Evolutionary conservation across 495 filamentous ascomycete genomes (phyloP).

Genomic region (Daldinia concentrica): DNA sequence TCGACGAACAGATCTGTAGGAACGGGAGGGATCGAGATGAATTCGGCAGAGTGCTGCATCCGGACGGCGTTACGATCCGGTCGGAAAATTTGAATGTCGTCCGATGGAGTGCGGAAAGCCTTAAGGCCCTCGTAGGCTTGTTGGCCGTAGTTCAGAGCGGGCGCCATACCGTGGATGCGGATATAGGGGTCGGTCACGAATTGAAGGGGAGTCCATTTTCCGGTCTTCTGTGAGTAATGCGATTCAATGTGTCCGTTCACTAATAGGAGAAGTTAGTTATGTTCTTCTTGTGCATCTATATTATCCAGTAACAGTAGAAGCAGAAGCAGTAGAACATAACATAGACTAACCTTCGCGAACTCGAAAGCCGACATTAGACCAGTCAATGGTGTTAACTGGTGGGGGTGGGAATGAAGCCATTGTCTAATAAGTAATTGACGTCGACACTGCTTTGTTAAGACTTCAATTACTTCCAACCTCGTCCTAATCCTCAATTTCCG

Average conservation of each 20-base stretch:
- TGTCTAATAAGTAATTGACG: conserved; percentile 1
- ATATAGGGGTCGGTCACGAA: conserved; percentile 83
- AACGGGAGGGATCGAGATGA: conserved; percentile 80
- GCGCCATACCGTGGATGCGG: conserved; percentile 87
- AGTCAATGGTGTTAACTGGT: conserved; percentile 86
- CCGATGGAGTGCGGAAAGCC: conserved; percentile 78
- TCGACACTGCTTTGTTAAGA: not conserved
- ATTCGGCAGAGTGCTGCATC: conserved; percentile 78
- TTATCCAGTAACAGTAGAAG: not conserved
- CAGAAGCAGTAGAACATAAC: not conserved
- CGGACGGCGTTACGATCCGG: conserved; percentile 82
- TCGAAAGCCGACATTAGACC: conserved; percentile 88
- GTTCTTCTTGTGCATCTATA: not conserved
- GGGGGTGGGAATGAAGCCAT: conserved; percentile 78
- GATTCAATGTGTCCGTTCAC: conserved; percentile 83
- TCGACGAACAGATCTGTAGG: conserved; percentile 76
- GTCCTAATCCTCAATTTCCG: not conserved
- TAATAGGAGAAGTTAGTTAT: conserved; percentile 43
- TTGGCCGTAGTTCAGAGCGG: conserved; percentile 90
- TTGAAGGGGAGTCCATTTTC: conserved; percentile 74
- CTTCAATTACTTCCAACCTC: not conserved
- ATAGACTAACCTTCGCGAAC: conserved; percentile 78
- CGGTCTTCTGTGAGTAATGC: conserved; percentile 73
- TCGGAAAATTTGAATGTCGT: conserved; percentile 80
- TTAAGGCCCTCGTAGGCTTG: conserved; percentile 96